Base-by-base conservation (phyloP, 2,329 filamentous ascomycete genomes). In the Fusarium piperis region DNA sequence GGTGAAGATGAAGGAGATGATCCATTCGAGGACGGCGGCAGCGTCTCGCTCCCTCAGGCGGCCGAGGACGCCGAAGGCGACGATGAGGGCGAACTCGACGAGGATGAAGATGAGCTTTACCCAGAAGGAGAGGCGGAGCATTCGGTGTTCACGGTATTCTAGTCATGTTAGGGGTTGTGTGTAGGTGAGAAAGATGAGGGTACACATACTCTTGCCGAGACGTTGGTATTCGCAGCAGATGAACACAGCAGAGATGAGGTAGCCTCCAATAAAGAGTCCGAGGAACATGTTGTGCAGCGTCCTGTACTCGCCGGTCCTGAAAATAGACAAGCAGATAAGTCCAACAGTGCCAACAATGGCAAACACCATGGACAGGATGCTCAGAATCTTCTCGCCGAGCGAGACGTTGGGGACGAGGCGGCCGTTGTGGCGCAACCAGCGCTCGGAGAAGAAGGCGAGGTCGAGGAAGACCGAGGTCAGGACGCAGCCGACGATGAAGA, bases 161-260 rank as follows among this genome's bases (percentile, higher is more conserved):
- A 7, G 15, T 32, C 2, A 5, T 30, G 63, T 53, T 65, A 67
- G 38, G 9, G 16, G 8, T 8, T 5, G 61, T 36, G n/a, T 36
- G 13, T 15, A 12, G 36, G n/a, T 6, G 36, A 60, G 48, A 44
- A 7, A 26, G 20, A 58, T 48, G 8, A 55, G 23, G 51, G 30
- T 11, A 35, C 39, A 83, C 87, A 60, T 81, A 89, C 88, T 91
- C 59, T 92, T 90, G 28, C 94, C 94, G 2, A 98, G 87, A 3
- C 93, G 91, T 77, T 96, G 92, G 80, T 97, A 98, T 80, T 98
- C 94, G 84, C 90, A 91, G 84, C 95, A 98, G 72, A 95, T 92
- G 81, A 95, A 95, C 74, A 98, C 87, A 62, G 95, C 95, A 6
- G 91, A 94, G 61, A 97, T 79, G 60, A 98, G 85, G 80, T 97